phyloP scores from a whole-genome alignment of 495 filamentous ascomycete genomes.

The Xylaria bambusicola region DNA sequence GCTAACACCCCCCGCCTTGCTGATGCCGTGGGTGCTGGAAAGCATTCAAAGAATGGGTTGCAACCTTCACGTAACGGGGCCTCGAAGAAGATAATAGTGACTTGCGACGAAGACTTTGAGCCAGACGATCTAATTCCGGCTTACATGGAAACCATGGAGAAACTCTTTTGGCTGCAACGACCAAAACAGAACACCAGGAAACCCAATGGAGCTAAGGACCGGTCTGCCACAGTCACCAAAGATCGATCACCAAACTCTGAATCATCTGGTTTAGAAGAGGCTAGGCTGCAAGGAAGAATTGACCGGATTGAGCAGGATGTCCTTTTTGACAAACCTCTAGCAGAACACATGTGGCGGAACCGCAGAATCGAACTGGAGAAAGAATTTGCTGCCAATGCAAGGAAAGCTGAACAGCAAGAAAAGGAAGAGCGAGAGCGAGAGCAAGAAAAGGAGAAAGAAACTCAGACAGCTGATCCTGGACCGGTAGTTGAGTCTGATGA shows the following conservation, averaged over 20 bases:
- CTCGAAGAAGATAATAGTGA: constrained; percentile 38
- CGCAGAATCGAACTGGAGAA: constrained; percentile 66
- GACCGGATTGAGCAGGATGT: constrained; percentile 79
- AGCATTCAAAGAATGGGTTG: constrained; percentile 36
- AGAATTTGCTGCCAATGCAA: constrained; percentile 48
- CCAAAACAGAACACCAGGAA: constrained; percentile 53
- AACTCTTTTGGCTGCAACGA: constrained; percentile 72
- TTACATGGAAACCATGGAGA: constrained; percentile 71
- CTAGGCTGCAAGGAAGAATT: constrained; percentile 69
- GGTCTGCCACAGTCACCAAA: constrained; percentile 16
- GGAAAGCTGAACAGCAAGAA: constrained; percentile 36
- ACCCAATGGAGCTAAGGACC: constrained; percentile 37
- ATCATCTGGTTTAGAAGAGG: constrained; percentile 51
- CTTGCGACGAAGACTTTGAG: constrained; percentile 59
- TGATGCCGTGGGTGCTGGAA: constrained; percentile 30
- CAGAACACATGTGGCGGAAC: constrained; percentile 71
- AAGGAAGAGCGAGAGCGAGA: constrained; percentile 29
- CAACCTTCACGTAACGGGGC: constrained; percentile 24
- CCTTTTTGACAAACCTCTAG: constrained; percentile 77
- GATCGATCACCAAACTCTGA: constrained; percentile 1
- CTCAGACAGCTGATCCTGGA: constrained; percentile 10
- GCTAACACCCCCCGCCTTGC: constrained; percentile 47
- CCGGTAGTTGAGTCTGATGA: constrained; percentile 36
- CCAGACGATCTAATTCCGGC: constrained; percentile 75
- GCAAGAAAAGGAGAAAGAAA: constrained; percentile 32